These are phyloP conservation scores for Triticum dicoccoides DNA, from an alignment of 176 grass and related monocot genomes.

Conservation along the genomic window DNA sequence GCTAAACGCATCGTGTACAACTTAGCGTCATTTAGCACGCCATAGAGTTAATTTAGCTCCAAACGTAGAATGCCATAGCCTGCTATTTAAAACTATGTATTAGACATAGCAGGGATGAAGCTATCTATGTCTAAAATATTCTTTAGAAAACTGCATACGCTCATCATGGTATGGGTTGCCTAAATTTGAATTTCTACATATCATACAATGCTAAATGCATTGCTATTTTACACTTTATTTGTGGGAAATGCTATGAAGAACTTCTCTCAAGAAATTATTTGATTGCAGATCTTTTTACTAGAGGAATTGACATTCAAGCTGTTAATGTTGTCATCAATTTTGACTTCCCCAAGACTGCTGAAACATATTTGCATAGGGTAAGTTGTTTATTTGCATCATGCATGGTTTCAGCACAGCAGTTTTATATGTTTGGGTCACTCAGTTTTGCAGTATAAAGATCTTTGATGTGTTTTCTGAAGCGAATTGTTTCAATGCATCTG, in stretches of 20 bases:
- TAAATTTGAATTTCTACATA: not conserved
- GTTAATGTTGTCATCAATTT: slow-evolving; percentile 98
- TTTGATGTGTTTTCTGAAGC: not conserved
- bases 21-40: no score
- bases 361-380: slow-evolving; percentile 96
- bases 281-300: slow-evolving; percentile 88
- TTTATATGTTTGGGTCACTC: not conserved
- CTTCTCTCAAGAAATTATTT: not conserved
- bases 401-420: not conserved
- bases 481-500: not conserved
- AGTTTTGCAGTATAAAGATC: not conserved
- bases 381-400: slow-evolving; percentile 5
- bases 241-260: not conserved
- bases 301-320: slow-evolving; percentile 95
- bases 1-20: no score
- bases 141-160: not conserved
- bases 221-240: not conserved
- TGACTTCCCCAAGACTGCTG: slow-evolving; percentile 87
- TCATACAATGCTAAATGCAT: not conserved
- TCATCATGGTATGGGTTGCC: not conserved
- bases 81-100: no score
- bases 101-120: not conserved
- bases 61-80: no score
- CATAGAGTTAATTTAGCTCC: no score
- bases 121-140: not conserved